phyloP scores from a whole-genome alignment of 306 rosid genomes.

The Gynostemma pentaphyllum region DNA sequence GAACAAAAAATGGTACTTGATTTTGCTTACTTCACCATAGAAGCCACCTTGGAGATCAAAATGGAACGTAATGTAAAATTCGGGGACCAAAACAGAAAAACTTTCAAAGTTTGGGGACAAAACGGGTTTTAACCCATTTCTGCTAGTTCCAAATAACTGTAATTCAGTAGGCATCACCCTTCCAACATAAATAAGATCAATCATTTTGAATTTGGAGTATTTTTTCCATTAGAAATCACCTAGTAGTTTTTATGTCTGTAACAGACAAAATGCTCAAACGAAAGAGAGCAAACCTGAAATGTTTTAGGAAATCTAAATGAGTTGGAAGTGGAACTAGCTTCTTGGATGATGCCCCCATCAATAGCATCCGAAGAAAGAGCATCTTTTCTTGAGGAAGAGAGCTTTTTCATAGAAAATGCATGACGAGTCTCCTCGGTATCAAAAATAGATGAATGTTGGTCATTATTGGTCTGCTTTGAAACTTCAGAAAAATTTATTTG shows the following conservation, averaged over 20 bases:
- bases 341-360: conserved; percentile 26
- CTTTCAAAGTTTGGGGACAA: no score
- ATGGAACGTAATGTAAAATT: no score
- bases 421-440: conserved; percentile 90
- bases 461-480: conserved; percentile 30
- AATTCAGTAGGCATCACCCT: not conserved
- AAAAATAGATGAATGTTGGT: conserved; percentile 47
- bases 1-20: no score
- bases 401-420: conserved; percentile 50
- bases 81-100: no score
- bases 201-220: not conserved
- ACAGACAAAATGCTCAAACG: not conserved
- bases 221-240: no score
- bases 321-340: conserved; percentile 33
- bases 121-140: no score
- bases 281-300: conserved; percentile 41
- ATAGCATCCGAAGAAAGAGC: conserved; percentile 26
- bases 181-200: not conserved
- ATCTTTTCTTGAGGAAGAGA: conserved; percentile 28
- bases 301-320: conserved; percentile 26
- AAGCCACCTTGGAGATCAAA: no score
- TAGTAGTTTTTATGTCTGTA: not conserved
- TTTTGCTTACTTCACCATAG: no score
- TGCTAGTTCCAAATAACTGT: not conserved
- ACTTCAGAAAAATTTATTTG: conserved; percentile 22